These are phyloP conservation scores for Dioszegia hungarica DNA, from an alignment of 768 basidiomycete genomes.

Conservation along the genomic window DNA sequence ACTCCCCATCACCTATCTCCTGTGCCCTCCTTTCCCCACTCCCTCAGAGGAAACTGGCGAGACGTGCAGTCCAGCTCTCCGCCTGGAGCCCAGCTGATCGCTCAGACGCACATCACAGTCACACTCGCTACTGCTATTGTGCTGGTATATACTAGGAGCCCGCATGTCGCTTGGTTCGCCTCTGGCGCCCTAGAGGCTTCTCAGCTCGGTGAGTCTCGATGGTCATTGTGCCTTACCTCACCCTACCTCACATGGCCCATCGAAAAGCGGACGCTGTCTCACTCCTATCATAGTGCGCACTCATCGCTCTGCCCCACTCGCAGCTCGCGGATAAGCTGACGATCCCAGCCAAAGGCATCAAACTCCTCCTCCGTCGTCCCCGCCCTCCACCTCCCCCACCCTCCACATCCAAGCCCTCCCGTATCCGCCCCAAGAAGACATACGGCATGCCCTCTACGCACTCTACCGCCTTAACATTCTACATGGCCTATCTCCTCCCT, in stretches of 20 bases:
- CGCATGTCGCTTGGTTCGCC: conserved; percentile 49
- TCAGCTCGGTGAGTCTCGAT: conserved; percentile 46
- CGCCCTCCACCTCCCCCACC: conserved; percentile 43
- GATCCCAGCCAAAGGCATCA: conserved; percentile 50
- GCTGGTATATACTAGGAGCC: conserved; percentile 46
- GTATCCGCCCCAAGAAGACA: conserved; percentile 45
- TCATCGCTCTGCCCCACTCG: too few relatives aligned
- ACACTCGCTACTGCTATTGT: conserved; percentile 42
- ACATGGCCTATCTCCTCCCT: conserved; percentile 48
- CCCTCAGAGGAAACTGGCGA: neutral
- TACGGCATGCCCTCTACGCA: conserved; percentile 55
- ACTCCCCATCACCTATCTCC: neutral
- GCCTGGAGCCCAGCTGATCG: neutral
- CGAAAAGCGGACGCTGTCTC: too few relatives aligned
- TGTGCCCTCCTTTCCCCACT: too few relatives aligned
- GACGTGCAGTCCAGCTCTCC: neutral
- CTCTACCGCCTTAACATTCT: conserved; percentile 51
- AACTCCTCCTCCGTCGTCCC: conserved; percentile 46
- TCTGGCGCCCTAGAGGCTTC: conserved; percentile 48
- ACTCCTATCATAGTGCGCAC: too few relatives aligned
- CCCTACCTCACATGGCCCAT: neutral
- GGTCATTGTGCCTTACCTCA: too few relatives aligned
- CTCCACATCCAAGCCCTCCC: conserved; percentile 13
- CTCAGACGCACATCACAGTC: conserved; percentile 48
- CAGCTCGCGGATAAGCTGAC: too few relatives aligned